These are phyloP conservation scores for Colletotrichum melonis DNA, from an alignment of 2,329 filamentous ascomycete species.

Conservation along the genomic window DNA sequence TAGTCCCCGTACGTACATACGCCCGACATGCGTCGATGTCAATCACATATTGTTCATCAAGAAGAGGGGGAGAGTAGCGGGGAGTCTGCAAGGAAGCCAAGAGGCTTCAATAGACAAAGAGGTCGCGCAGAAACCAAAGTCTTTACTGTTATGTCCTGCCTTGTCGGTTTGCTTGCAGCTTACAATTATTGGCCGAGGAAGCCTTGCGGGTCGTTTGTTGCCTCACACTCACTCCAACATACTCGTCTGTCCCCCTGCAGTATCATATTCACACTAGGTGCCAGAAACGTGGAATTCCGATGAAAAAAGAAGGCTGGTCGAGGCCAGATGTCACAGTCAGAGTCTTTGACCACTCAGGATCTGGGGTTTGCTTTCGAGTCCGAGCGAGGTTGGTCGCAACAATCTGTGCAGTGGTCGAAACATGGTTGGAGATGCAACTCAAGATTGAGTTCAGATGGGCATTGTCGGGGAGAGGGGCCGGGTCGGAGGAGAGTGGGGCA, in stretches of 20 bases:
- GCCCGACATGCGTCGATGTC: neutral
- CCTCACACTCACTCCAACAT: neutral
- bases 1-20: constrained; percentile 14
- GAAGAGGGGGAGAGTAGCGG: neutral
- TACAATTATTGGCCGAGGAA: constrained; percentile 1
- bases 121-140: neutral
- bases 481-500: constrained; percentile 23
- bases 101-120: neutral
- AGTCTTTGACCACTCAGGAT: neutral
- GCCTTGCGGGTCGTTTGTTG: neutral
- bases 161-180: neutral
- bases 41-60: neutral
- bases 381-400: constrained; percentile 10
- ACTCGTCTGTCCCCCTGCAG: neutral
- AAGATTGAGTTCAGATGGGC: constrained; percentile 30
- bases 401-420: constrained; percentile 31
- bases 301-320: neutral
- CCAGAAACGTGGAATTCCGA: neutral
- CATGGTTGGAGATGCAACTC: constrained; percentile 29
- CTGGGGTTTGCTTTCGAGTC: constrained; percentile 15
- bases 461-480: constrained; percentile 24
- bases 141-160: neutral
- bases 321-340: neutral
- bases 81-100: neutral
- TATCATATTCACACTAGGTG: neutral